Conservation (phyloP, 2,329 filamentous ascomycete species). For the Lasiodiplodia theobromae region DNA sequence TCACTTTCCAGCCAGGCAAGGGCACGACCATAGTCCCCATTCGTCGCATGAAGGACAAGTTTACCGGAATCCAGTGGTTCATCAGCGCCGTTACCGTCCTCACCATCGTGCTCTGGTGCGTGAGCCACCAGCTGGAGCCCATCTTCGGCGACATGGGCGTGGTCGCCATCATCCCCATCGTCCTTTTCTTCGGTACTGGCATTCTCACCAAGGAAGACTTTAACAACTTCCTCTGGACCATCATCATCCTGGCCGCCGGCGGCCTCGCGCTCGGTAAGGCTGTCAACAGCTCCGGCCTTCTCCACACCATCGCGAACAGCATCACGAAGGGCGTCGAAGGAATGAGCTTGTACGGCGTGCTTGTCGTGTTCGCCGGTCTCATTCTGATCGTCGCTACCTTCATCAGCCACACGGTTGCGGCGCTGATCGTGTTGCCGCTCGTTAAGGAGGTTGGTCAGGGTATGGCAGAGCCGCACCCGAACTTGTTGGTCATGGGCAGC, state of each 20-base stretch:
- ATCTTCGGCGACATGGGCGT: conserved; percentile 98
- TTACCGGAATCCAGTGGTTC: conserved; percentile 91
- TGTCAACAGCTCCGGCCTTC: conserved; percentile 88
- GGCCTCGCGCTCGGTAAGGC: conserved; percentile 92
- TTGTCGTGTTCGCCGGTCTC: conserved; percentile 82
- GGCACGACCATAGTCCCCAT: conserved; percentile 92
- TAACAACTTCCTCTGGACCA: conserved; percentile 99
- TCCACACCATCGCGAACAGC: conserved; percentile 82
- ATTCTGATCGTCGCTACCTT: conserved; percentile 96
- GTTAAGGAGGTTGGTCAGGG: conserved; percentile 83
- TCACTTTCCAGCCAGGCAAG: conserved; percentile 83
- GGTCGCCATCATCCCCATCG: conserved; percentile 93
- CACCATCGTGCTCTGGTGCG: conserved; percentile 92
- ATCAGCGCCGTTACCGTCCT: conserved; percentile 81
- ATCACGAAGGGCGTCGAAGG: conserved; percentile 79
- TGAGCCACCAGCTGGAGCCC: conserved; percentile 84
- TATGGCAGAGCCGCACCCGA: conserved; percentile 92
- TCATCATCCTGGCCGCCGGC: conserved; percentile 96
- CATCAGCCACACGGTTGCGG: conserved; percentile 96
- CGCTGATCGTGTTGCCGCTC: conserved; percentile 90
- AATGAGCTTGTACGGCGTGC: conserved; percentile 78
- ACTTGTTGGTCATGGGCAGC: conserved; percentile 91
- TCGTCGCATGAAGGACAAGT: conserved; percentile 84
- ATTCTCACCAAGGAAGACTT: conserved; percentile 99
- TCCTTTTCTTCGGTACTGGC: conserved; percentile 94